A percentile compares a stretch with the other conserved stretches of the same genome.
These are phyloP conservation scores for Elongisporangium prolatum DNA, from an alignment of 352 stramenopile species.

Conservation along the genomic window DNA sequence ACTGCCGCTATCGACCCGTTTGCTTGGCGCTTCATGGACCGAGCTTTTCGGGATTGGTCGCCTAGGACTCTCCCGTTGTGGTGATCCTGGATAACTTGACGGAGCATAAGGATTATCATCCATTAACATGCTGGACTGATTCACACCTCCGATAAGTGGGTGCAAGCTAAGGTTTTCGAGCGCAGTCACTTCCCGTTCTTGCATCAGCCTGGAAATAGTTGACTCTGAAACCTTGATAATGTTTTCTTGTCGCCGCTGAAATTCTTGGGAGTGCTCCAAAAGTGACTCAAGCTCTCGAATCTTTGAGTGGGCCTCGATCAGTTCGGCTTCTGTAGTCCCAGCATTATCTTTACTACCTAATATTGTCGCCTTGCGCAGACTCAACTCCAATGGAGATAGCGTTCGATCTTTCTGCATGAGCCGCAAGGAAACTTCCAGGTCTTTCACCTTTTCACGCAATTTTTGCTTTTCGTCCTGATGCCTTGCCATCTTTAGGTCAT, in stretches of 20 bases:
- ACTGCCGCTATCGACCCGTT: background rate
- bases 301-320: conserved; percentile 45
- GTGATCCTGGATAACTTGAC: background rate
- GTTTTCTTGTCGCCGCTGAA: conserved; percentile 52
- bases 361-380: conserved; percentile 54
- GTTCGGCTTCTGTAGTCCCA: conserved; percentile 37
- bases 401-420: conserved; percentile 59
- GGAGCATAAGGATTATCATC: background rate
- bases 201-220: conserved; percentile 58
- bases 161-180: conserved; percentile 37
- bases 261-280: conserved; percentile 50
- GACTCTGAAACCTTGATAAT: conserved; percentile 60
- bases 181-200: conserved; percentile 42
- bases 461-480: conserved; percentile 77
- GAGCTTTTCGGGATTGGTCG: background rate
- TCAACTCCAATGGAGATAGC: conserved; percentile 59
- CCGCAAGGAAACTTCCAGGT: conserved; percentile 60
- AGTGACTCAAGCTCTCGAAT: conserved; percentile 57
- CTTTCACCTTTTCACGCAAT: conserved; percentile 64
- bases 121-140: background rate
- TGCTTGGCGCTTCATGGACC: background rate
- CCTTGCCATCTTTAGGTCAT: conserved; percentile 56
- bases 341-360: conserved; percentile 38
- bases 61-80: background rate
- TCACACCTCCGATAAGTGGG: conserved; percentile 3